Conservation (phyloP, 148 eudicot genomes). For the Dianthus caryophyllus region DNA sequence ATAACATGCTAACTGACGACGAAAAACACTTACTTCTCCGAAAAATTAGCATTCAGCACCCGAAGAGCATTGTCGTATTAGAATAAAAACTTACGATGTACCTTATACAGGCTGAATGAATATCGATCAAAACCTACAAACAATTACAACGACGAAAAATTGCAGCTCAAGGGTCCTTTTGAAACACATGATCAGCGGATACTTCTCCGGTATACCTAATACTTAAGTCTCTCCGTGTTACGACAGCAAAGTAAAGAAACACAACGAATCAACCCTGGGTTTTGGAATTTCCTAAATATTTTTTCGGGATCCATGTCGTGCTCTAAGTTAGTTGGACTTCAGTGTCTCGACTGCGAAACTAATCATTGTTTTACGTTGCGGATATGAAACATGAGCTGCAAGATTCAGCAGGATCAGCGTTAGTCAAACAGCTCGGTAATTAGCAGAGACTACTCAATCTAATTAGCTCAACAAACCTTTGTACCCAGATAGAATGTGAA, state of each 20-base stretch:
- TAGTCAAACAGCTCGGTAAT: conserved; percentile 12
- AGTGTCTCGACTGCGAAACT: background rate
- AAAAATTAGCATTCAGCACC: too few relatives aligned
- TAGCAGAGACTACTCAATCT: background rate
- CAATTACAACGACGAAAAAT: background rate
- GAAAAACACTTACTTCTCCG: too few relatives aligned
- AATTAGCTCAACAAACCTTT: conserved; percentile 40
- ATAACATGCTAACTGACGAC: too few relatives aligned
- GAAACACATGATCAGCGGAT: background rate
- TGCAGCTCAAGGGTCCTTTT: background rate
- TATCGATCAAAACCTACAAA: background rate
- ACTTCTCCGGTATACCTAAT: background rate
- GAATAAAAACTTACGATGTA: too few relatives aligned
- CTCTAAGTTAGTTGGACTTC: background rate
- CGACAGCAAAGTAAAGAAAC: background rate
- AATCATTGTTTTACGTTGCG: conserved; percentile 51
- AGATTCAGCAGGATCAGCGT: conserved; percentile 12
- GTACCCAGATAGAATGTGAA: conserved; percentile 83
- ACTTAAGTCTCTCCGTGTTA: background rate
- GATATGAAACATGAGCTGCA: conserved; percentile 92
- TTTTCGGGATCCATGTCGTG: background rate
- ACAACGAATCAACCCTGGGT: background rate
- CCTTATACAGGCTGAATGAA: too few relatives aligned
- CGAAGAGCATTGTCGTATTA: too few relatives aligned
- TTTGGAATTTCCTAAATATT: background rate